Base-by-base conservation (phyloP, 495 filamentous ascomycete genomes). In the Aspergillus affinis region DNA sequence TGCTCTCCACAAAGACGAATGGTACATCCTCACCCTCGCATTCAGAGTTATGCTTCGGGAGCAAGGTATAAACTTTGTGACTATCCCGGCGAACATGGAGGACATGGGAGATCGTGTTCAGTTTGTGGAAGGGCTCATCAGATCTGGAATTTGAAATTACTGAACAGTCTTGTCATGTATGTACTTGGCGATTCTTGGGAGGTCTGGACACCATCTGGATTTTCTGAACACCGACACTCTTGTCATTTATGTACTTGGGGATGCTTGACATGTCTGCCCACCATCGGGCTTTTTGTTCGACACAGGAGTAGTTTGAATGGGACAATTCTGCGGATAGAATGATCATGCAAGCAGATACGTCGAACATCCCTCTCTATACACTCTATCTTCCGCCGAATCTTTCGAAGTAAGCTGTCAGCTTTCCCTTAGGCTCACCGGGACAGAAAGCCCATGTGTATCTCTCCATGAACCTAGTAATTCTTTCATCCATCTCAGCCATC, bases 391-490 rank as follows among this genome's bases (percentile, higher is more conserved):
- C 9, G 15, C 18, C 27, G 15, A 44, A 32, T 10, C 13, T 59
- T 48, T 59, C 57, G 46, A 59, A 52, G 26, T 59, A 59, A 29
- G 57, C 57, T 12, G 48, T 52, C 48, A 59, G 29, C 30, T 59
- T 59, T 46, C 57, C 57, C 48, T 52, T 59, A 3, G 57, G 29
- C 48, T 18, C 30, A 10, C 57, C 57, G 3, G 12, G 19, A 52
- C 19, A 51, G 26, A 59, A 59, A 12, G 57, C 57, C 57, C 57
- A 59, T 17, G 27, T 21, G 44, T 59, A 59, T 26, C 48, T 21
- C 19, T 29, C 0, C 57, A 59, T 59, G 36, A 59, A 59, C 4
- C 6, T 21, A 9, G 4, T 29, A 47, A 59, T 59, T 19, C 32
- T 44, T 3, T 6, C 48, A 59, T 59, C 57, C 57, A 59, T 52